phyloP scores from a whole-genome alignment of 2,329 filamentous ascomycete species.

The Pseudogymnoascus sp. region DNA sequence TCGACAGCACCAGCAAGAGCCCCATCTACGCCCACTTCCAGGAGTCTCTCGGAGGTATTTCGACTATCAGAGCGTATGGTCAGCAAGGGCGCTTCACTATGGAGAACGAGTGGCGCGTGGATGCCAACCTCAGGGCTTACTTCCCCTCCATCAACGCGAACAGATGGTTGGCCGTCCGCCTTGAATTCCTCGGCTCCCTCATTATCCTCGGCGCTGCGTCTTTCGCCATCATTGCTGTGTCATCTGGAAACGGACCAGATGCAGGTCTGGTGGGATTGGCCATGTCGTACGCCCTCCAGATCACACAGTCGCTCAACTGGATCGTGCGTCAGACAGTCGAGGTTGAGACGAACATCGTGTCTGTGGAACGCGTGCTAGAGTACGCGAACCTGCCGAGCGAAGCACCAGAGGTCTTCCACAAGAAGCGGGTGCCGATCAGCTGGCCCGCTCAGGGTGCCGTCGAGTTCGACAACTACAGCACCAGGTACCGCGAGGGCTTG shows the following conservation, averaged over 20 bases:
- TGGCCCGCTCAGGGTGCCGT: conserved; percentile 89
- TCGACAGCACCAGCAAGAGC: conserved; percentile 91
- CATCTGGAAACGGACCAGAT: conserved; percentile 52
- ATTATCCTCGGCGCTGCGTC: conserved; percentile 84
- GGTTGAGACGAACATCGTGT: conserved; percentile 99
- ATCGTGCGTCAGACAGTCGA: conserved; percentile 97
- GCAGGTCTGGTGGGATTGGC: conserved; percentile 78
- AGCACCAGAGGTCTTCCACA: conserved; percentile 86
- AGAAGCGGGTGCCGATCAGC: conserved; percentile 74
- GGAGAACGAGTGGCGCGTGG: conserved; percentile 96
- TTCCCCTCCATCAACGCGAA: conserved; percentile 93
- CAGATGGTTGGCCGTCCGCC: conserved; percentile 86
- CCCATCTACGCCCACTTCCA: conserved; percentile 98
- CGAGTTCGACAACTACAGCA: conserved; percentile 88
- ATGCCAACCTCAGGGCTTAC: conserved; percentile 88
- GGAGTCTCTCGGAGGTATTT: conserved; percentile 87
- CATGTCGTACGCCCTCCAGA: conserved; percentile 96
- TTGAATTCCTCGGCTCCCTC: conserved; percentile 90
- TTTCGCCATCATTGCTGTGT: conserved; percentile 73
- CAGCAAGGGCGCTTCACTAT: conserved; percentile 80
- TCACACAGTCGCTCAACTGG: conserved; percentile 97
- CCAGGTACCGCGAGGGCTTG: conserved; percentile 80
- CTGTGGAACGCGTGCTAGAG: conserved; percentile 93
- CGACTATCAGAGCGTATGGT: conserved; percentile 89
- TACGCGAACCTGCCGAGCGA: conserved; percentile 88